Percentiles rank a stretch among this genome's conserved stretches.
These are phyloP conservation scores for Lactuca saligna DNA, from an alignment of 129 eudicot species.

Conservation along the genomic window DNA sequence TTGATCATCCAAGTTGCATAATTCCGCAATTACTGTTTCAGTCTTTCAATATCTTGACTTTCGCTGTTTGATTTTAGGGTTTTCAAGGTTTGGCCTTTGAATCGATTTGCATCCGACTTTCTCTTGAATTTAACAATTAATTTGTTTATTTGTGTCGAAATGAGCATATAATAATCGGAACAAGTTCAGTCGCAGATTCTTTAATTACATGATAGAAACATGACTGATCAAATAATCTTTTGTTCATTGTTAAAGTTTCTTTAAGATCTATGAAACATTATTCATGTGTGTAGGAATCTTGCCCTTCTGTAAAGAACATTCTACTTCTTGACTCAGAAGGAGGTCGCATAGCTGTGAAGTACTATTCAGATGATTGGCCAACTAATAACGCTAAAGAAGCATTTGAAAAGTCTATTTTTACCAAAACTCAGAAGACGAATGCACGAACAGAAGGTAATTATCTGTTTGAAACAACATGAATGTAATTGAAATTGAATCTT, in stretches of 20 bases:
- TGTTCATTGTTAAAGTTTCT: not conserved
- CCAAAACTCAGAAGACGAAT: slow-evolving; percentile 73
- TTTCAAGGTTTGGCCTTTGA: not conserved
- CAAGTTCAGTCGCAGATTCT: not conserved
- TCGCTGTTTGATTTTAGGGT: not conserved
- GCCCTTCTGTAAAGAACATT: slow-evolving; percentile 71
- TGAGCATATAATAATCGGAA: not conserved
- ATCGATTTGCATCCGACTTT: not conserved
- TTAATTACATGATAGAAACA: not conserved
- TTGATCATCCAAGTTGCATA: not conserved
- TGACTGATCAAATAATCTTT: not conserved
- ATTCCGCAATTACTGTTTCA: slow-evolving; percentile 16
- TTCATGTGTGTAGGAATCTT: slow-evolving; percentile 45
- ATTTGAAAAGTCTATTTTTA: slow-evolving; percentile 64
- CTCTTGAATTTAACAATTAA: not conserved
- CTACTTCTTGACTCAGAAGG: slow-evolving; percentile 79
- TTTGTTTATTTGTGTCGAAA: not conserved
- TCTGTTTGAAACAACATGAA: not conserved
- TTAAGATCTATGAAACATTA: not conserved
- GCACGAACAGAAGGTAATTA: slow-evolving; percentile 71
- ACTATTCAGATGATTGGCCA: slow-evolving; percentile 75
- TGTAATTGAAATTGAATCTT: too few relatives aligned
- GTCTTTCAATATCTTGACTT: not conserved
- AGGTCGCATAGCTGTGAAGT: slow-evolving; percentile 65
- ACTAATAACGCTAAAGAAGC: slow-evolving; percentile 63